Evolutionary conservation across 1,284 basidiomycete genomes (phyloP), one percentile per base, ranked within the genome.

Genomic region (Meira nashicola): DNA sequence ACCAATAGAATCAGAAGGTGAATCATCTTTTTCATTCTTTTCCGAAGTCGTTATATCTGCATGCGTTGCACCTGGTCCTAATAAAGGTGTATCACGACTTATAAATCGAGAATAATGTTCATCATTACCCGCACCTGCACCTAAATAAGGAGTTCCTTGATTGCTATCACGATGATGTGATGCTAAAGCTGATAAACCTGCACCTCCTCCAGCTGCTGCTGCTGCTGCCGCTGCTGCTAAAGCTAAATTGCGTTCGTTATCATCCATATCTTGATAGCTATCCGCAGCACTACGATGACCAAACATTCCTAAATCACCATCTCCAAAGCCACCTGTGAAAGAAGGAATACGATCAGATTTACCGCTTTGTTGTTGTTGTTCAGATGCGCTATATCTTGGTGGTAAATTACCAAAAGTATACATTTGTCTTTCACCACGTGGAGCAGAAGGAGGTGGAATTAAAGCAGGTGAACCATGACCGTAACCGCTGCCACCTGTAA

Each of bases 111-210:
- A 66, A 50, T 70, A 65, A 14, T 62, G 60, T 15, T 48, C 46
- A 28, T 68, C 59, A 39, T 47, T 44, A 21, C 39, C 33, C 21
- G 15, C 38, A 39, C 44, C 28, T 28, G 33, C 43, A 2, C 57
- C 60, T 21, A 41, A 41, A 7, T 62, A 60, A 50, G 63, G 62
- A 12, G 67, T 63, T 51, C 63, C 64, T 23, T 62, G 60, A 9
- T 54, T 62, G 58, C 67, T 70, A 9, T 68, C 68, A 10, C 67
- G 53, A 47, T 71, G 69, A 0, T 66, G 64, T 2, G 69, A 65
- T 10, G 69, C 69, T n/a, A 70, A 39, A 7, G 63, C 65, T 4
- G 43, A 44, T 4, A 33, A 8, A 11, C 65, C 67, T 2, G 69
- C 57, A 1, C 67, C 67, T 0, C 59, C 66, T 14, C 60, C 63